Evolutionary conservation across 2,329 filamentous ascomycete species (phyloP).

Genomic region (Macrophomina pseudophaseolina): DNA sequence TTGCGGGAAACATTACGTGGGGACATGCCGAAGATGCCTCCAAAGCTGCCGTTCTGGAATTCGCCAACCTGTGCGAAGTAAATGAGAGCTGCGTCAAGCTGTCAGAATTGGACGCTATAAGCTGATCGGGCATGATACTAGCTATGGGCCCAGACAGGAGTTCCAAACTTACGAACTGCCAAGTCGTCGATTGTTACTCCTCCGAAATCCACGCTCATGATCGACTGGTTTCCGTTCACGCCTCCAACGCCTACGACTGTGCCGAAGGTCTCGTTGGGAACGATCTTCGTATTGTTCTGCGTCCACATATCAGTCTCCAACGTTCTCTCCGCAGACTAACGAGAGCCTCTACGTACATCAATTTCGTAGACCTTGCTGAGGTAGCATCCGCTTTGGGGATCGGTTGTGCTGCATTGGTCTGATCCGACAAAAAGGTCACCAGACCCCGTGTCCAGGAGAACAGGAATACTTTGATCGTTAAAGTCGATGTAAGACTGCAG

Average conservation of each 20-base stretch:
- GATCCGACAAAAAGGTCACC: slow-evolving; percentile 13
- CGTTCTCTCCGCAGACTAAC: too few relatives aligned
- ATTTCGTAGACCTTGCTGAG: neutral
- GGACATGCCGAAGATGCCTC: slow-evolving; percentile 7
- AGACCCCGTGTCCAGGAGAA: neutral
- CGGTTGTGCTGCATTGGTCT: slow-evolving; percentile 6
- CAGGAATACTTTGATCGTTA: neutral
- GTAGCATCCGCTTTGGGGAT: slow-evolving; percentile 6
- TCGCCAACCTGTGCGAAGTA: neutral
- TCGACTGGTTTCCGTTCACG: slow-evolving; percentile 11
- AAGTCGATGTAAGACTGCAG: neutral
- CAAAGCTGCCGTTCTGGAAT: slow-evolving; percentile 8
- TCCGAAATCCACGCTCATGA: slow-evolving; percentile 10
- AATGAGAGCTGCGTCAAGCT: neutral
- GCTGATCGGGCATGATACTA: neutral
- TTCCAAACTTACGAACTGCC: neutral
- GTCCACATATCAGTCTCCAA: neutral
- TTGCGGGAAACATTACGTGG: slow-evolving; percentile 13
- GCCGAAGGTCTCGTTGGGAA: slow-evolving; percentile 12
- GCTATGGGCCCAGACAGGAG: neutral
- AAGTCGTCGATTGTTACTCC: neutral
- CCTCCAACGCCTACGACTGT: slow-evolving; percentile 1
- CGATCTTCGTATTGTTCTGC: neutral
- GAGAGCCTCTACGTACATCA: neutral
- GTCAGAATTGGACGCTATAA: neutral